phyloP scores from a whole-genome alignment of 2,329 filamentous ascomycete species.

The Chrysoporthe cubensis region DNA sequence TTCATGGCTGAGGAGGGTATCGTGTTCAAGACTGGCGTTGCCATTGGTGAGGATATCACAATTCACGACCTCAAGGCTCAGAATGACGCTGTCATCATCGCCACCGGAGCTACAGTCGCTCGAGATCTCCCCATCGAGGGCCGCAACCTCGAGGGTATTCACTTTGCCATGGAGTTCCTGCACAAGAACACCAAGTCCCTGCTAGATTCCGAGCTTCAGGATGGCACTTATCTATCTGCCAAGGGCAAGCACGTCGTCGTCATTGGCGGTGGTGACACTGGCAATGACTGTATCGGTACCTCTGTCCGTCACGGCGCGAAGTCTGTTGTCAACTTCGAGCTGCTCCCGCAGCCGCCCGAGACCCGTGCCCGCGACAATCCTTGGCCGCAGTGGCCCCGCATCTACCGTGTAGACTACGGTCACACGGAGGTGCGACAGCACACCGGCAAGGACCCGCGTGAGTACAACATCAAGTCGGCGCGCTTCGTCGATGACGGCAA shows the following conservation, averaged over 20 bases:
- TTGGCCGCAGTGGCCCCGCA: constrained; percentile 97
- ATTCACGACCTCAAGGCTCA: constrained; percentile 73
- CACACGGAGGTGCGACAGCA: constrained; percentile 95
- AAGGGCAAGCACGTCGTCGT: constrained; percentile 96
- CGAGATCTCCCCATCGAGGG: constrained; percentile 91
- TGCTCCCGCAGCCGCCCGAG: constrained; percentile 87
- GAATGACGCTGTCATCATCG: constrained; percentile 85
- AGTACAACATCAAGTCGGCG: constrained; percentile 98
- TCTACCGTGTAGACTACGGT: constrained; percentile 98
- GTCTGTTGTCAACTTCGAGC: constrained; percentile 94
- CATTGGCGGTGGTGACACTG: constrained; percentile 96
- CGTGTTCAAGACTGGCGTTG: constrained; percentile 76
- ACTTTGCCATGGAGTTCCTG: constrained; percentile 97
- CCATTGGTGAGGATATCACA: constrained; percentile 75
- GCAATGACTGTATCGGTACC: constrained; percentile 97
- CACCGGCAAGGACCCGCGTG: constrained; percentile 93
- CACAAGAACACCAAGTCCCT: constrained; percentile 98
- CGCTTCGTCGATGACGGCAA: constrained; percentile 89
- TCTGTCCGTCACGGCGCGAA: constrained; percentile 95
- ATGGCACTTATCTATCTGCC: constrained; percentile 87
- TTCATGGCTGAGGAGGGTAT: constrained; percentile 92
- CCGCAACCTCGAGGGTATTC: constrained; percentile 85
- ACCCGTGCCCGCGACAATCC: constrained; percentile 94
- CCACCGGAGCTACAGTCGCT: constrained; percentile 90
- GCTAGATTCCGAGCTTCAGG: constrained; percentile 84